Evolutionary conservation across 495 filamentous ascomycete species (phyloP).

Genomic region (Parachaetomium inaequale): DNA sequence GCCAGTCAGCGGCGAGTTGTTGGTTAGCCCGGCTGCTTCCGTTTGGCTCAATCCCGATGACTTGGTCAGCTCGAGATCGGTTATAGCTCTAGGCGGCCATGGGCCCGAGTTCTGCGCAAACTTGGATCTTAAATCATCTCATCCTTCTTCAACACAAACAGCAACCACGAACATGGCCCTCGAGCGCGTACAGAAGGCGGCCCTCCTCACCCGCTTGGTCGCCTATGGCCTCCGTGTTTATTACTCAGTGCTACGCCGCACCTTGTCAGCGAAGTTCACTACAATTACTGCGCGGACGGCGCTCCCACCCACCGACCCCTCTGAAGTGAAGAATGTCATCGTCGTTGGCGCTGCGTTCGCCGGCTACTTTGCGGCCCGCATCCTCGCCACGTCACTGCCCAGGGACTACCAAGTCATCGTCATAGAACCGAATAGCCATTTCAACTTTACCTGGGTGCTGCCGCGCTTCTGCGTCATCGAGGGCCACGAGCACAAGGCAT

Average conservation of each 20-base stretch:
- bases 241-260: constrained; percentile 11
- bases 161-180: not conserved
- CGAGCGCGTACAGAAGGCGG: constrained; percentile 17
- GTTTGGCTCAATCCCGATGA: too few relatives aligned
- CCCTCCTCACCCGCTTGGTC: constrained; percentile 19
- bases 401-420: constrained; percentile 47
- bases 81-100: too few relatives aligned
- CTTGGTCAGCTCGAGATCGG: too few relatives aligned
- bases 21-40: too few relatives aligned
- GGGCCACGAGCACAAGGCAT: constrained; percentile 45
- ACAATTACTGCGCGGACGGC: not conserved
- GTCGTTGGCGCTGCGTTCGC: constrained; percentile 57
- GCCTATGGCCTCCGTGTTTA: constrained; percentile 17
- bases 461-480: constrained; percentile 47
- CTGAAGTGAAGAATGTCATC: constrained; percentile 43
- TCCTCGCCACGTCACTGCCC: constrained; percentile 47
- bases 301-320: not conserved
- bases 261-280: constrained; percentile 7
- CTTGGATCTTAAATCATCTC: too few relatives aligned
- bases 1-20: too few relatives aligned
- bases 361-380: constrained; percentile 44
- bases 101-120: too few relatives aligned
- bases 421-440: constrained; percentile 56
- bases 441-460: constrained; percentile 56
- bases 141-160: too few relatives aligned